A percentile compares a stretch with the other conserved stretches of the same genome.
Evolutionary conservation across 2,329 filamentous ascomycete genomes (phyloP).

Genomic region (Epichloe coenophiala): DNA sequence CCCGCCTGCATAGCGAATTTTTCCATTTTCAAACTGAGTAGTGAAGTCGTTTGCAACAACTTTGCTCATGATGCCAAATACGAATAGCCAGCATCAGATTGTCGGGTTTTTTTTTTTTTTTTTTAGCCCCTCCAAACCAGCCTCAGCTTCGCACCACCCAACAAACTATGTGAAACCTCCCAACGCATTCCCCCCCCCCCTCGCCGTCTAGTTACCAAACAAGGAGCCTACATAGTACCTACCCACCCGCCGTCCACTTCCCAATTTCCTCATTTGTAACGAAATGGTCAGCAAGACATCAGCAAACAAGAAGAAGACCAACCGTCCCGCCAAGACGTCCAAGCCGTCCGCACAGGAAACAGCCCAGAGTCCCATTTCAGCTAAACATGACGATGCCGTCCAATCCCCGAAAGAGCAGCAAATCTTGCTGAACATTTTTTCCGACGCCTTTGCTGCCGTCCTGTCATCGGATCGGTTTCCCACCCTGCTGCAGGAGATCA

Average conservation of each 20-base stretch:
- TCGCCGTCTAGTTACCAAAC: neutral
- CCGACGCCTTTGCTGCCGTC: conserved; percentile 42
- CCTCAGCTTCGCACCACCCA: neutral
- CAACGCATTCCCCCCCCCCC: neutral
- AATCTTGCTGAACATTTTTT: conserved; percentile 56
- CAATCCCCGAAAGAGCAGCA: conserved; percentile 38
- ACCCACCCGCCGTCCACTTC: neutral
- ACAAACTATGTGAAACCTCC: neutral
- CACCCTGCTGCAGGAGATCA: conserved; percentile 62
- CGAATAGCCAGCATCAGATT: neutral
- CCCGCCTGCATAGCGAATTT: too few relatives aligned
- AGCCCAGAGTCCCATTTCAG: neutral
- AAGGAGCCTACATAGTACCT: neutral
- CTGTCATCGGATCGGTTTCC: conserved; percentile 35
- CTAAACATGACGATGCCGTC: neutral
- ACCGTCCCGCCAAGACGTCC: neutral
- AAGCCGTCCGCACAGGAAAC: neutral
- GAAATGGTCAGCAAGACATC: conserved; percentile 4
- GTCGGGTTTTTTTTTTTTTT: neutral
- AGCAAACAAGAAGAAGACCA: neutral
- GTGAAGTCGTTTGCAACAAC: neutral
- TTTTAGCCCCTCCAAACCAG: neutral
- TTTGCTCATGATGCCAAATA: neutral
- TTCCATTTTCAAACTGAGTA: neutral
- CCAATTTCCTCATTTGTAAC: neutral